A percentile compares a stretch with the other conserved stretches of the same genome.
These are phyloP conservation scores for Sporisorium reilianum DNA, from an alignment of 1,284 basidiomycete species.

Conservation along the genomic window DNA sequence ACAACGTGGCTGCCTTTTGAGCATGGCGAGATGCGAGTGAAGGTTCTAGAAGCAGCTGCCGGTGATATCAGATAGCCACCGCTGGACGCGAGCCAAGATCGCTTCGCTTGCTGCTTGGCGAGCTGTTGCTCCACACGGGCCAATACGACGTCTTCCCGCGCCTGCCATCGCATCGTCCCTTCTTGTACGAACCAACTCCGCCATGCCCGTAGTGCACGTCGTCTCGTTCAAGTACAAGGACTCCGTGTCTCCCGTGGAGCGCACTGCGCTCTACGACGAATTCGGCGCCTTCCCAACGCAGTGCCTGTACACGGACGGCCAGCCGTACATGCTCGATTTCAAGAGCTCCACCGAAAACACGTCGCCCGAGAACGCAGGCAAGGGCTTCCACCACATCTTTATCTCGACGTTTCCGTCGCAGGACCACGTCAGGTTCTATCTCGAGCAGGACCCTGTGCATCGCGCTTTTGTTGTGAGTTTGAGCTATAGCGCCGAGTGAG, in stretches of 20 bases:
- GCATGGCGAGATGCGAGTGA: no score
- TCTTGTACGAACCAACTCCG: no score
- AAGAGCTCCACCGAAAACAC: slow-evolving; percentile 45
- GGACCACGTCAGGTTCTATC: slow-evolving; percentile 43
- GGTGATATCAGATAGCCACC: no score
- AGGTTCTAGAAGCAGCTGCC: no score
- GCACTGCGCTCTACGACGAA: slow-evolving; percentile 27
- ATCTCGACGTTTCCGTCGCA: slow-evolving; percentile 49
- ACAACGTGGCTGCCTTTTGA: no score
- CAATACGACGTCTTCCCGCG: no score
- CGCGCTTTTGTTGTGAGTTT: slow-evolving; percentile 42
- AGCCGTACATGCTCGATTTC: slow-evolving; percentile 50
- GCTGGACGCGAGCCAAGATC: no score
- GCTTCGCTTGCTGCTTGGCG: no score
- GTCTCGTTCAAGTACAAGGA: slow-evolving; percentile 53
- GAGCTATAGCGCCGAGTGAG: no score
- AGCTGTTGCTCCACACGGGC: no score
- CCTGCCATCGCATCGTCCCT: no score
- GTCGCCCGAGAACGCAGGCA: slow-evolving; percentile 41
- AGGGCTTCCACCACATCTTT: slow-evolving; percentile 54
- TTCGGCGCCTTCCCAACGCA: slow-evolving; percentile 28
- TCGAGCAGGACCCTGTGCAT: slow-evolving; percentile 50
- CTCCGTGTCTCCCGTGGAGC: slow-evolving; percentile 17
- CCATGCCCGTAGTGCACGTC: slow-evolving; percentile 52
- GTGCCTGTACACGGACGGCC: slow-evolving; percentile 29